Evolutionary conservation across 1,284 basidiomycete genomes (phyloP), one percentile per base, ranked within the genome.

Genomic region (Moniliella sp.): DNA sequence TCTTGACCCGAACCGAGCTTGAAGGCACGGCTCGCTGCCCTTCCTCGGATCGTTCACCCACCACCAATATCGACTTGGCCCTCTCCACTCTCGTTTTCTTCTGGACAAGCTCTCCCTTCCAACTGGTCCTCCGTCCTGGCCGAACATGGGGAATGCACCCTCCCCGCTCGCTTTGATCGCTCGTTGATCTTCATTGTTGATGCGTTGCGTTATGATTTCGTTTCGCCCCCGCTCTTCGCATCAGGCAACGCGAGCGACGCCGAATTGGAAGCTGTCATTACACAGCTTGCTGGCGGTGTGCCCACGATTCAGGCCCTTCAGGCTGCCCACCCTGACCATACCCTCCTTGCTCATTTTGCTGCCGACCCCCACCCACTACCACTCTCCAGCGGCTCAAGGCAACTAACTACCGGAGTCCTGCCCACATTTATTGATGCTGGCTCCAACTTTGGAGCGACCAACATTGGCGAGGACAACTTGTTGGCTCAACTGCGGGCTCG

Each of bases 361-460:
- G 75, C 82, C 1, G 88, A 99, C 56, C 84, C 91, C 0, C 91
- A 91, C 1, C n/a, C n/a, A n/a, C n/a, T n/a, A n/a, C n/a, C n/a
- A n/a, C n/a, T n/a, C n/a, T n/a, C n/a, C n/a, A n/a, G n/a, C n/a
- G n/a, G n/a, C n/a, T n/a, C n/a, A n/a, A n/a, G n/a, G n/a, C n/a
- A n/a, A n/a, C n/a, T n/a, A n/a, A 97, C 91, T 0, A 94, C 91
- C 0, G 91, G 91, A 3, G 84, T 82, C 0, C 65, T 99, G 4
- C 88, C 91, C 0, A 97, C 91, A 0, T 97, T 97, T 51, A 72
- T 97, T 30, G 88, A 97, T 52, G 70, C 80, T 14, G 82, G 84
- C 4, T 75, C 75, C 33, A 94, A 83, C 59, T 93, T 97, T 64
- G 82, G 73, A 0, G 75, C 75, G 0, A 37, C 49, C 1, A 47